Evolutionary conservation across 1,284 basidiomycete species (phyloP).

Genomic region (Moniliella sp.): DNA sequence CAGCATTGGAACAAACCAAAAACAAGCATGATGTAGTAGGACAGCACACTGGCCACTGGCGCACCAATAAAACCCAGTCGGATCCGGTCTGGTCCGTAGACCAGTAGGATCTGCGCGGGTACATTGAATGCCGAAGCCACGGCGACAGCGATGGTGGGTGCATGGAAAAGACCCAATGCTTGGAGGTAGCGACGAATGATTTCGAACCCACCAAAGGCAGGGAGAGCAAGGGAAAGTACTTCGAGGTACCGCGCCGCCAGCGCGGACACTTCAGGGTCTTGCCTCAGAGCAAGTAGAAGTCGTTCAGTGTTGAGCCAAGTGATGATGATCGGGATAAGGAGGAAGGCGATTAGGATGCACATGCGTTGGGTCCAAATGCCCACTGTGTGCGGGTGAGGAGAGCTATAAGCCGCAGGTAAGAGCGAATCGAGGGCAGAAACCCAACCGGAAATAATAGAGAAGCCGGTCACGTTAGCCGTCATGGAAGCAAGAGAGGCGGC

Average conservation of each 20-base stretch:
- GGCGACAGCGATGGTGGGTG: slow-evolving; percentile 65
- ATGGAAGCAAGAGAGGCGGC: slow-evolving; percentile 25
- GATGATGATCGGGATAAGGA: too few relatives aligned
- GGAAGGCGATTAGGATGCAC: too few relatives aligned
- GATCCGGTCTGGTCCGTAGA: slow-evolving; percentile 33
- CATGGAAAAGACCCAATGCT: slow-evolving; percentile 50
- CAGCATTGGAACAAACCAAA: slow-evolving; percentile 19
- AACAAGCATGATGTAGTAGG: slow-evolving; percentile 57
- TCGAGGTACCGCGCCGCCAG: slow-evolving; percentile 53
- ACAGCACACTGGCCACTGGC: slow-evolving; percentile 66
- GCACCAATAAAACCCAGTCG: slow-evolving; percentile 77
- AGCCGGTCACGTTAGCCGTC: slow-evolving; percentile 32
- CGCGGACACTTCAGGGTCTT: slow-evolving; percentile 64
- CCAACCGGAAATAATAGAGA: slow-evolving; percentile 42
- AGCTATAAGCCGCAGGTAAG: slow-evolving; percentile 69
- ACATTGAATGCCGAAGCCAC: slow-evolving; percentile 69
- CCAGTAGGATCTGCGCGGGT: slow-evolving; percentile 59
- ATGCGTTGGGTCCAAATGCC: too few relatives aligned
- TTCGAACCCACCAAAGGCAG: slow-evolving; percentile 49
- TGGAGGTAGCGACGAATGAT: slow-evolving; percentile 22
- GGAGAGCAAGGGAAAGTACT: slow-evolving; percentile 59
- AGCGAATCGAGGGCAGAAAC: slow-evolving; percentile 64
- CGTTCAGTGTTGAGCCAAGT: slow-evolving; percentile 58
- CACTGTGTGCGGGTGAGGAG: slow-evolving; percentile 37
- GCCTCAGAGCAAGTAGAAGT: slow-evolving; percentile 56